A percentile compares a stretch with the other conserved stretches of the same genome.
phyloP scores from a whole-genome alignment of 2,329 filamentous ascomycete genomes.

The Fusarium lyarnte region DNA sequence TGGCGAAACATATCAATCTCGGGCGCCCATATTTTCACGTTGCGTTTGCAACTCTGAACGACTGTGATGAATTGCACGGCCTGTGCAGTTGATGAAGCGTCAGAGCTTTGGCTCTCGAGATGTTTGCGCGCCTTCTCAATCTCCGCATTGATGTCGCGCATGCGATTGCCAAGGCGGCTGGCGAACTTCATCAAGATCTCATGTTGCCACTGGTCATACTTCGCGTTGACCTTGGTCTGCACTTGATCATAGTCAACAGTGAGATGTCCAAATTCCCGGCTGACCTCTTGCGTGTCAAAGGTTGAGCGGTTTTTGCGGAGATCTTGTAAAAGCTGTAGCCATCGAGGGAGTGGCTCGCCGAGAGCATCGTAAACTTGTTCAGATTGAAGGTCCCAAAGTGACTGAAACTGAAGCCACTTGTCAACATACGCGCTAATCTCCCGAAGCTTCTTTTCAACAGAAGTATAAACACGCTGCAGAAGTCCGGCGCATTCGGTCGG shows the following conservation, averaged over 20 bases:
- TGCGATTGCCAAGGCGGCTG: slow-evolving; percentile 83
- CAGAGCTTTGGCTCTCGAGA: slow-evolving; percentile 89
- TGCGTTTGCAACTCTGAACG: slow-evolving; percentile 94
- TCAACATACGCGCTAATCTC: slow-evolving; percentile 89
- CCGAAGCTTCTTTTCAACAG: slow-evolving; percentile 83
- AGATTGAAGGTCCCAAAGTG: slow-evolving; percentile 95
- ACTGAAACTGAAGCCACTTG: slow-evolving; percentile 99
- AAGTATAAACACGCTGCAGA: slow-evolving; percentile 81
- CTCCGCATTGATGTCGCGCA: slow-evolving; percentile 91
- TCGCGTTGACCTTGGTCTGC: slow-evolving; percentile 97
- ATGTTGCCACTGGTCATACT: slow-evolving; percentile 99
- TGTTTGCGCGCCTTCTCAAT: slow-evolving; percentile 91
- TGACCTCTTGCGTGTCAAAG: slow-evolving; percentile 96
- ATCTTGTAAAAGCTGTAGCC: slow-evolving; percentile 96
- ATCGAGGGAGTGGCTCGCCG: slow-evolving; percentile 89
- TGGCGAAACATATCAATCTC: slow-evolving; percentile 97
- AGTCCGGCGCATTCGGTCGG: slow-evolving; percentile 84
- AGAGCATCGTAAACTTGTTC: slow-evolving; percentile 94
- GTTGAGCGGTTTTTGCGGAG: slow-evolving; percentile 95
- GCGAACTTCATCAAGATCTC: slow-evolving; percentile 96
- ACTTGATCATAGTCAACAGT: slow-evolving; percentile 98
- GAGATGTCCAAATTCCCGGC: slow-evolving; percentile 90
- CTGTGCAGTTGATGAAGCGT: slow-evolving; percentile 94
- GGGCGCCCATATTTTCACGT: slow-evolving; percentile 92
- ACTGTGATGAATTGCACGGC: slow-evolving; percentile 98